A percentile compares a stretch with the other conserved stretches of the same genome.
Evolutionary conservation across 2,329 filamentous ascomycete genomes (phyloP).

Genomic region (Botrytis paeoniae): DNA sequence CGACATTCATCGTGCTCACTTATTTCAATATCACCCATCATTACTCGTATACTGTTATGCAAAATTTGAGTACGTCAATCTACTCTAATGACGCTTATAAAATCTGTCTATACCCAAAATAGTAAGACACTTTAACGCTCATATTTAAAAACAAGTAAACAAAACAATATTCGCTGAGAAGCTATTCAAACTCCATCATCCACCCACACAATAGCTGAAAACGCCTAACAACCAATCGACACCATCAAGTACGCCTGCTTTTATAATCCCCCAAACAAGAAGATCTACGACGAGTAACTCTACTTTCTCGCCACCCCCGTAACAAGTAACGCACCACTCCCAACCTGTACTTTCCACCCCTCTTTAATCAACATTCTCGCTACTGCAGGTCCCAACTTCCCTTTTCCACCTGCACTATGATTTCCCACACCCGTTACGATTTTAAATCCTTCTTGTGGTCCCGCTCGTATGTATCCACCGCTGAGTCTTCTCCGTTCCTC

Average conservation of each 20-base stretch:
- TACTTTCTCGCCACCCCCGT: slow-evolving; percentile 49
- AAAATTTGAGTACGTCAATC: neutral
- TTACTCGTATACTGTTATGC: neutral
- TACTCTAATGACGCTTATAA: neutral
- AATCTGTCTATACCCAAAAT: neutral
- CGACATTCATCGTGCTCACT: neutral
- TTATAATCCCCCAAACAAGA: neutral
- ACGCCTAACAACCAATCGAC: neutral
- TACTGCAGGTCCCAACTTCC: slow-evolving; percentile 76
- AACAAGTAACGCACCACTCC: slow-evolving; percentile 68
- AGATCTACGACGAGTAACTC: neutral
- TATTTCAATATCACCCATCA: neutral
- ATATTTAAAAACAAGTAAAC: neutral
- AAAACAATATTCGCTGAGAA: neutral
- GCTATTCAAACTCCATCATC: neutral
- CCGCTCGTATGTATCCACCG: slow-evolving; percentile 37
- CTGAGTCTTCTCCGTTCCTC: slow-evolving; percentile 38
- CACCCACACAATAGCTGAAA: neutral
- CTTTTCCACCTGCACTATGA: slow-evolving; percentile 74
- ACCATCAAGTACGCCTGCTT: neutral
- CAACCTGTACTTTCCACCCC: slow-evolving; percentile 78
- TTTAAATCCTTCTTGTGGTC: slow-evolving; percentile 53
- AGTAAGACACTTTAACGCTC: neutral
- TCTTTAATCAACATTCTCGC: slow-evolving; percentile 69
- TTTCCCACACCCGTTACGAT: slow-evolving; percentile 79